phyloP scores from a whole-genome alignment of 345 rosid species.

The Boechera divaricarpa region DNA sequence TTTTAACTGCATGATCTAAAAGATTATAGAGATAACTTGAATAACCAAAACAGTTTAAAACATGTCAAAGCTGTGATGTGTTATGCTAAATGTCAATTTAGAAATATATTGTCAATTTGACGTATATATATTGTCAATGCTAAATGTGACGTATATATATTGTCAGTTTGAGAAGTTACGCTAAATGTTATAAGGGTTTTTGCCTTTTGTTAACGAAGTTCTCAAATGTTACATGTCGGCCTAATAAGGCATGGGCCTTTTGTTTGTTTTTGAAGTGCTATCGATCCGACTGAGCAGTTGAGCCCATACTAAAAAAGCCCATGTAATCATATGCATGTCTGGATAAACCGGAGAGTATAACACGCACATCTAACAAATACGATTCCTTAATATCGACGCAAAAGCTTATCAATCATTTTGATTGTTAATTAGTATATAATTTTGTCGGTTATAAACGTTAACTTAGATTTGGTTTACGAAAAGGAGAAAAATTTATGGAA shows the following conservation, averaged over 20 bases:
- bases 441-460: constrained; percentile 24
- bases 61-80: not conserved
- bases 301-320: constrained; percentile 16
- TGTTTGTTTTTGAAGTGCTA: not conserved
- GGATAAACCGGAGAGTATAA: not conserved
- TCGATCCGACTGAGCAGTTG: not conserved
- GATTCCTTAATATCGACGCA: not conserved
- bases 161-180: not conserved
- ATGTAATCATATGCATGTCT: not conserved
- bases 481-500: not conserved
- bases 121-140: too few relatives aligned
- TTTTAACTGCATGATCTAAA: not conserved
- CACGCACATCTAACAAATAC: not conserved
- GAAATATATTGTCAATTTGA: too few relatives aligned
- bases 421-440: constrained; percentile 9
- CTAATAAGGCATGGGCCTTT: not conserved
- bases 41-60: not conserved
- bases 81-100: too few relatives aligned
- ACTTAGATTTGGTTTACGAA: constrained; percentile 10
- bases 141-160: too few relatives aligned
- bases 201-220: too few relatives aligned
- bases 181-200: not conserved
- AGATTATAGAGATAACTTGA: not conserved
- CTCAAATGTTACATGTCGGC: not conserved
- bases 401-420: constrained; percentile 19